phyloP scores from a whole-genome alignment of 73 alveolate species.

The Symbiodinium pilosum region DNA sequence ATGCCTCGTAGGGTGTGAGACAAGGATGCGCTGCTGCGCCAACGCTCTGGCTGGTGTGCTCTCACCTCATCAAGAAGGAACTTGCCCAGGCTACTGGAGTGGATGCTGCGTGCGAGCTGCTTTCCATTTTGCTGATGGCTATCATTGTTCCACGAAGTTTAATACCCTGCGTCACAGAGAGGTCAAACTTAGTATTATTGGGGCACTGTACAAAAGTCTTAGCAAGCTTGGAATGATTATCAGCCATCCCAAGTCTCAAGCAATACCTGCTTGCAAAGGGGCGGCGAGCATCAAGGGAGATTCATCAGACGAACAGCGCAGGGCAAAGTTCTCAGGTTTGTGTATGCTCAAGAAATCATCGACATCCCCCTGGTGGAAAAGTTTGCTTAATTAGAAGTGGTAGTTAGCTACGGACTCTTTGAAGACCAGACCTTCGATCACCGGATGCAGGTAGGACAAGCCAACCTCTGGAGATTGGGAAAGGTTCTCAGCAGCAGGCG shows the following conservation, averaged over 20 bases:
- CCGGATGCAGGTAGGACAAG: neutral
- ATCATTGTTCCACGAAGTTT: neutral
- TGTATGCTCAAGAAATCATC: neutral
- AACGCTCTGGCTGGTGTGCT: neutral
- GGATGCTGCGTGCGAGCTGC: neutral
- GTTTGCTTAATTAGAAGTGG: neutral
- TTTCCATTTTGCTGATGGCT: neutral
- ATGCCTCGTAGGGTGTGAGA: neutral
- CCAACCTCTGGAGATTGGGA: neutral
- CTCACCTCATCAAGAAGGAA: neutral
- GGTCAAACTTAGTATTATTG: neutral
- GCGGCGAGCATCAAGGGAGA: neutral
- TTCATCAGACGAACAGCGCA: no score
- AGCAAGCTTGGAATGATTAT: neutral
- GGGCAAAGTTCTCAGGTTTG: neutral
- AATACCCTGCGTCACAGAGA: neutral
- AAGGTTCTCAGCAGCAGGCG: neutral
- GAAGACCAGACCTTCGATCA: neutral
- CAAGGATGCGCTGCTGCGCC: constrained; percentile 23
- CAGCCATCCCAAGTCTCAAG: neutral
- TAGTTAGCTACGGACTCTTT: neutral
- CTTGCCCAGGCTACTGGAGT: neutral
- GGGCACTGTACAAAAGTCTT: neutral
- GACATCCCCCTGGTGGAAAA: neutral
- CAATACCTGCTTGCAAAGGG: neutral